phyloP scores from a whole-genome alignment of 2,329 filamentous ascomycete genomes.

The Aspergillus niger region DNA sequence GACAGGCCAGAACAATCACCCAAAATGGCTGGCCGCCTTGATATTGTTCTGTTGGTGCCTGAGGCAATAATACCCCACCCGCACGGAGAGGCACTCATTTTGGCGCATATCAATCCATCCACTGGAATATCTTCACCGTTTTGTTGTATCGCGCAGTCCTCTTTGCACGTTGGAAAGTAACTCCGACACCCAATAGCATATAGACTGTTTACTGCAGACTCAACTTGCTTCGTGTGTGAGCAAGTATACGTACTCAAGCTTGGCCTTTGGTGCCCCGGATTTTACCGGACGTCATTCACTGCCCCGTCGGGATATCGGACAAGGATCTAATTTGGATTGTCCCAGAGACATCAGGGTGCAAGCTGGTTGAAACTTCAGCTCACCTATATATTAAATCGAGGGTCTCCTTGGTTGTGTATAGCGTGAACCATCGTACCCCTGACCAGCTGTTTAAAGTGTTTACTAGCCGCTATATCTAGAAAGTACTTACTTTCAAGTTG shows the following conservation, averaged over 20 bases:
- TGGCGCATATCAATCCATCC: not conserved
- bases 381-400: not conserved
- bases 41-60: conserved; percentile 29
- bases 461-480: not conserved
- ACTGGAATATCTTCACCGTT: not conserved
- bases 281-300: not conserved
- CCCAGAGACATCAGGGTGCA: not conserved
- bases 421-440: not conserved
- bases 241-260: not conserved
- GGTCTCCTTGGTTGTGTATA: not conserved
- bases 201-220: not conserved
- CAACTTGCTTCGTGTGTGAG: not conserved
- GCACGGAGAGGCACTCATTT: not conserved
- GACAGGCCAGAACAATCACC: conserved; percentile 10
- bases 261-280: not conserved
- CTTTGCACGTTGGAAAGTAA: not conserved
- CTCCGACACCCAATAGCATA: not conserved
- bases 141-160: not conserved
- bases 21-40: conserved; percentile 21
- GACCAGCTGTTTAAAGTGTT: not conserved
- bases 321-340: not conserved
- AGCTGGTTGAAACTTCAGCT: not conserved
- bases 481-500: conserved; percentile 8
- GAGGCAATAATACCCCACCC: conserved; percentile 31
- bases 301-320: too few species aligned